Evolutionary conservation across 495 filamentous ascomycete species (phyloP), one percentile per base, ranked within the genome.

Genomic region (Mytilinidion resinicola): DNA sequence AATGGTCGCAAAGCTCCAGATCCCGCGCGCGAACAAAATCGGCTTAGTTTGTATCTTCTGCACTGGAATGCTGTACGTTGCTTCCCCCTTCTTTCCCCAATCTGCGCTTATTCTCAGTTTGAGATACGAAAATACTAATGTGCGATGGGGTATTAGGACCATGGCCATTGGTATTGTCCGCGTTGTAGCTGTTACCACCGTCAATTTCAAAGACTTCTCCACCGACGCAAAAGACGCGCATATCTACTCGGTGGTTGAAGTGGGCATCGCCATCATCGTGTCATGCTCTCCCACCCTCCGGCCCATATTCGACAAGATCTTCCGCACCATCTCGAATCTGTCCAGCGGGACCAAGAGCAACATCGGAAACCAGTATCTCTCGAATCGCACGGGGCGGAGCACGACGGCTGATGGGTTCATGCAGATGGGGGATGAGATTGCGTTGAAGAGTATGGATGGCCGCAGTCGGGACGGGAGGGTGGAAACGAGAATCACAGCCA

Each of bases 261-360:
- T 48, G 10, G 44, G 4, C 44, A 20, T 48, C 19, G 19, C n/a
- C 19, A 48, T 48, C 19, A 21, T 48, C 10, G 44, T 48, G 10
- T n/a, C 44, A 4, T 17, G 44, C 44, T 19, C n/a, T 2, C 44
- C 44, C 2, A 48, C 19, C n/a, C 19, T 48, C 3, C 44, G 44
- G n/a, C 44, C 44, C 21, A 3, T 48, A 11, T 48, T 48, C 44
- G 44, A 48, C 44, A 48, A 48, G 44, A 21, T 48, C 19, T 48
- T 48, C 44, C 3, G 19, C 44, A 21, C 14, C 19, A 2, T 48
- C n/a, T 11, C 44, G 10, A 19, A n/a, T 48, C 21, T 48, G n/a
- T 17, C 44, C 14, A 48, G 19, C 44, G 44, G 14, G 10, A 48
- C 11, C 39, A 42, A 42, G 17, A 42, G 44, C 19, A 15, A 20